Evolutionary conservation across 768 basidiomycete genomes (phyloP).

Genomic region (Pulveroboletus ravenelii): DNA sequence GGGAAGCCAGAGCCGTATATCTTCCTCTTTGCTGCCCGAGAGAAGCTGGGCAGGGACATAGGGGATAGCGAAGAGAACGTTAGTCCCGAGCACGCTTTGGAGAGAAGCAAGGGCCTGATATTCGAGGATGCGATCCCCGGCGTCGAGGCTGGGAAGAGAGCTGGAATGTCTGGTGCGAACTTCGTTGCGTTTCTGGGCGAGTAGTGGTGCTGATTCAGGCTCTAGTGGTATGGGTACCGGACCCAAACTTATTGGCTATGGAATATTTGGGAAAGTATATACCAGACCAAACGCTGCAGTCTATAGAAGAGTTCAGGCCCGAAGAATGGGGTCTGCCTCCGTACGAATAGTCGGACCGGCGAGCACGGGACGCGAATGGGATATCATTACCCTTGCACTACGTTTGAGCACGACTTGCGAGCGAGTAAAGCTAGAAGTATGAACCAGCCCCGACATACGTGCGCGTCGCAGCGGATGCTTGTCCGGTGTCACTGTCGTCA

Average conservation of each 20-base stretch:
- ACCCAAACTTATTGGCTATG: conserved; percentile 55
- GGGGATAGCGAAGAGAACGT: conserved; percentile 39
- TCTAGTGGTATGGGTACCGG: conserved; percentile 83
- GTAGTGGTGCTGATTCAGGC: conserved; percentile 1
- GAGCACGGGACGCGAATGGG: not conserved
- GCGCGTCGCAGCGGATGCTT: conserved; percentile 1
- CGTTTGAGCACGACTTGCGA: not conserved
- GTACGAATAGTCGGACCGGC: conserved; percentile 34
- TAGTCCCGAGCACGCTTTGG: conserved; percentile 36
- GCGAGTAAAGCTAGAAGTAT: conserved; percentile 33
- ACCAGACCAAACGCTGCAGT: conserved; percentile 55
- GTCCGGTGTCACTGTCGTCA: conserved; percentile 13
- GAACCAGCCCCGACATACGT: conserved; percentile 42
- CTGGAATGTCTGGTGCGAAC: conserved; percentile 76
- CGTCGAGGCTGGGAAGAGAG: conserved; percentile 74
- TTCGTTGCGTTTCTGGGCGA: not conserved
- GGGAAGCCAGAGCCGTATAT: conserved; percentile 85
- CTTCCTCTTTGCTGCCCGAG: conserved; percentile 68
- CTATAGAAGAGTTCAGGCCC: conserved; percentile 71
- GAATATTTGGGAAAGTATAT: conserved; percentile 44
- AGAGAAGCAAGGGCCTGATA: conserved; percentile 63
- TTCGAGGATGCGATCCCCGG: conserved; percentile 82
- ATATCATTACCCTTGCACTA: not conserved
- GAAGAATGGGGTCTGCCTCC: conserved; percentile 82
- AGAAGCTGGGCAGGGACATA: conserved; percentile 51